Percentiles rank a stretch among this genome's conserved stretches.
These are phyloP conservation scores for Ochetophila trinervis DNA, from an alignment of 306 rosid genomes.

Conservation along the genomic window DNA sequence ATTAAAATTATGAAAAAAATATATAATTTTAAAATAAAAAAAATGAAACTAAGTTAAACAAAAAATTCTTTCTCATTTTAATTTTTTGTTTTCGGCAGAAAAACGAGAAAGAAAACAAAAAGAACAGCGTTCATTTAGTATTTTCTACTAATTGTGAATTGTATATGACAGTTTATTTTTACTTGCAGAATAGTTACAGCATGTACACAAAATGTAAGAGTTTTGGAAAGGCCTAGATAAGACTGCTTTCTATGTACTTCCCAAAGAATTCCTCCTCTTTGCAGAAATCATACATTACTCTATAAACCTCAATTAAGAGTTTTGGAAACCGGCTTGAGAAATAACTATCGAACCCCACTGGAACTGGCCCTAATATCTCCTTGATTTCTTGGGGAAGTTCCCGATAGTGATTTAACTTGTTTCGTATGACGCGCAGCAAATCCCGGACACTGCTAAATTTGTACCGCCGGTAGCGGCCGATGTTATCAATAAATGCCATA, in stretches of 20 bases:
- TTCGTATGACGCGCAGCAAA: constrained; percentile 38
- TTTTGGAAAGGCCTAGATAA: background rate
- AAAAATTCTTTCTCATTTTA: too few species aligned
- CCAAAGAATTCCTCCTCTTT: constrained; percentile 49
- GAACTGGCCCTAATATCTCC: constrained; percentile 52
- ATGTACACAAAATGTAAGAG: too few species aligned
- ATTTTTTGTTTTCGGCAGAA: too few species aligned
- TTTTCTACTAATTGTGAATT: too few species aligned
- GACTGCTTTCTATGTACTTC: constrained; percentile 40
- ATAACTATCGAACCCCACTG: constrained; percentile 58
- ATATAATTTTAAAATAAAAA: too few species aligned
- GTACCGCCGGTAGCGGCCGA: constrained; percentile 43
- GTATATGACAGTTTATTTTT: background rate
- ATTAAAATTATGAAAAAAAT: too few species aligned
- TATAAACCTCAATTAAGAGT: constrained; percentile 61
- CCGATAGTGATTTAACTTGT: constrained; percentile 41
- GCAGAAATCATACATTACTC: constrained; percentile 44
- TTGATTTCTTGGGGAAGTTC: constrained; percentile 38
- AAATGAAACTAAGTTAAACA: too few species aligned
- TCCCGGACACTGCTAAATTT: constrained; percentile 36
- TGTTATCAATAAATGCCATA: constrained; percentile 30
- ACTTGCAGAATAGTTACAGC: background rate
- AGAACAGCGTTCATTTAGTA: too few species aligned
- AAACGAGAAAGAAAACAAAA: too few species aligned
- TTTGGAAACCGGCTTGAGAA: constrained; percentile 65